Evolutionary conservation across 2,329 filamentous ascomycete genomes (phyloP).

Genomic region (Aspergillus calidoustus): DNA sequence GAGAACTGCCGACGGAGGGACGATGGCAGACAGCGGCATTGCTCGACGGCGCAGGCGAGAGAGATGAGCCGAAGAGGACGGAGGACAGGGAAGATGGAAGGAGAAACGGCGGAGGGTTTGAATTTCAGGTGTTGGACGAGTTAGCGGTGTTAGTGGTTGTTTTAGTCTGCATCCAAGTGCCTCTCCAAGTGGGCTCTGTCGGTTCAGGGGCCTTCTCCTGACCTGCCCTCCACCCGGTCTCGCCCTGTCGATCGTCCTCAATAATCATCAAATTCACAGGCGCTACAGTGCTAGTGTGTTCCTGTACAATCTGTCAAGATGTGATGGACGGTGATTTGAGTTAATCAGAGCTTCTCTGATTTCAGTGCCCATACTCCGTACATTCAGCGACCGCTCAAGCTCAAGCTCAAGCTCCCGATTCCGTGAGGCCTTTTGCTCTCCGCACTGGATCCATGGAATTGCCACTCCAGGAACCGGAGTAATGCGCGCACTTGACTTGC

Average conservation of each 20-base stretch:
- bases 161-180: slow-evolving; percentile 7
- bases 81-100: slow-evolving; percentile 5
- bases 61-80: background rate
- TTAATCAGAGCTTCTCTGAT: background rate
- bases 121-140: slow-evolving; percentile 13
- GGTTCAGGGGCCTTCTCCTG: slow-evolving; percentile 17
- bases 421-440: background rate
- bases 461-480: background rate
- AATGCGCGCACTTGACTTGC: background rate
- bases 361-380: background rate
- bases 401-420: background rate
- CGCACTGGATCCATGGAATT: background rate
- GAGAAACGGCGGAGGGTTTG: slow-evolving; percentile 10
- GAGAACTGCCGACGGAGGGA: slow-evolving; percentile 16
- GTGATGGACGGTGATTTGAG: background rate
- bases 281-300: slow-evolving; percentile 1
- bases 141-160: slow-evolving; percentile 5
- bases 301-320: background rate
- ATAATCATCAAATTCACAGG: slow-evolving; percentile 14
- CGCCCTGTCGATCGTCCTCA: slow-evolving; percentile 35
- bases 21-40: slow-evolving; percentile 24
- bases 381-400: background rate
- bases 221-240: slow-evolving; percentile 24
- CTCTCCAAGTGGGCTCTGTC: slow-evolving; percentile 5
- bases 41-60: slow-evolving; percentile 15